Evolutionary conservation across 2,329 filamentous ascomycete genomes (phyloP).

Genomic region (Phialemoniopsis sp.): DNA sequence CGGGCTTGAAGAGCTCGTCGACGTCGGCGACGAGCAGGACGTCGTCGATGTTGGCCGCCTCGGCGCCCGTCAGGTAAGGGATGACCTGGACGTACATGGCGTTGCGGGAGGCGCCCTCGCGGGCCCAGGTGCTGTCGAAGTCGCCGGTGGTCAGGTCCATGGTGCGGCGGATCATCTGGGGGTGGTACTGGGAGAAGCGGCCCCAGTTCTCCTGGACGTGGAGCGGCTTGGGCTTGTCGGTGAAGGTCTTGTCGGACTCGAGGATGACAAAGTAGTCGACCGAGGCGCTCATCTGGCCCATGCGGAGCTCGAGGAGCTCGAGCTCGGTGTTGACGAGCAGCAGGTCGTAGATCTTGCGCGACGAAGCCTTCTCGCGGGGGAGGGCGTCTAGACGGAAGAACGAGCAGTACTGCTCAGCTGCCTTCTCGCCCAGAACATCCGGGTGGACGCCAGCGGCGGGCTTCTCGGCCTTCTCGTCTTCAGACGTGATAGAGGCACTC

Average conservation of each 20-base stretch:
- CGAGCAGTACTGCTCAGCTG: conserved; percentile 4
- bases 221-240: conserved; percentile 27
- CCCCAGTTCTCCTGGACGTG: conserved; percentile 27
- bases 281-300: conserved; percentile 19
- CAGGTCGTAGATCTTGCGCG: conserved; percentile 12
- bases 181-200: conserved; percentile 25
- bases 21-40: conserved; percentile 39
- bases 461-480: too few relatives aligned
- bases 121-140: conserved; percentile 22
- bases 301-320: conserved; percentile 10
- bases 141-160: conserved; percentile 21
- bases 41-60: conserved; percentile 26
- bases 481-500: too few relatives aligned
- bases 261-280: conserved; percentile 40
- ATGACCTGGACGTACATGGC: conserved; percentile 30
- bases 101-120: conserved; percentile 31
- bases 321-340: conserved; percentile 12
- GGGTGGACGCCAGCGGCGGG: background rate
- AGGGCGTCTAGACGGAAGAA: conserved; percentile 44
- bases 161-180: conserved; percentile 32
- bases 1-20: conserved; percentile 37
- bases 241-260: conserved; percentile 30
- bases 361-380: conserved; percentile 40
- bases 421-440: conserved; percentile 5
- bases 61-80: conserved; percentile 24